Evolutionary conservation across 148 eudicot genomes (phyloP).

Genomic region (Cornus kousa): DNA sequence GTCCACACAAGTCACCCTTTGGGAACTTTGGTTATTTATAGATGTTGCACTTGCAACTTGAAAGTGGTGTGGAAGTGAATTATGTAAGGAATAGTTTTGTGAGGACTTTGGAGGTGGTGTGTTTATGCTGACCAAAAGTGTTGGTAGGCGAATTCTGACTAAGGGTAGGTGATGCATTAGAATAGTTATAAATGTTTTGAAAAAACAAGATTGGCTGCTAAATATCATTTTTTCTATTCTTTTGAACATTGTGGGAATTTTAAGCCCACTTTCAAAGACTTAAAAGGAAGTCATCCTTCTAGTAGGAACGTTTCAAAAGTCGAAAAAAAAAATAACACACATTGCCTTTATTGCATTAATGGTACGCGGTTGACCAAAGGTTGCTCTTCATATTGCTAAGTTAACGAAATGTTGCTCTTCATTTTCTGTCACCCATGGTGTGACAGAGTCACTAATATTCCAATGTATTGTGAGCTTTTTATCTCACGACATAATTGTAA

Average conservation of each 20-base stretch:
- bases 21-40: not conserved
- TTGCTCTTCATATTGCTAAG: too few relatives aligned
- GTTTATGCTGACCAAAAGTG: not conserved
- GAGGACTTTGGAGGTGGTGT: not conserved
- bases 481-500: too few relatives aligned
- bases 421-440: too few relatives aligned
- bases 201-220: not conserved
- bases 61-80: not conserved
- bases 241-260: not conserved
- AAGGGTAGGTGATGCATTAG: too few relatives aligned
- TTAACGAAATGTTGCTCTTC: too few relatives aligned
- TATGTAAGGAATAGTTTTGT: too few relatives aligned
- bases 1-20: not conserved
- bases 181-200: not conserved
- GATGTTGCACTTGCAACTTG: not conserved
- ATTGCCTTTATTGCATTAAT: not conserved
- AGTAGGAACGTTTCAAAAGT: not conserved
- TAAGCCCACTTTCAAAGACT: constrained; percentile 11
- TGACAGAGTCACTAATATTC: too few relatives aligned
- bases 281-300: not conserved
- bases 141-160: not conserved
- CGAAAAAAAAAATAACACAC: not conserved
- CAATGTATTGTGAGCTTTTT: too few relatives aligned
- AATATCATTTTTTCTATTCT: not conserved
- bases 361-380: too few relatives aligned